These are phyloP conservation scores for Sclerotinia minor DNA, from an alignment of 2,329 filamentous ascomycete species.

Conservation along the genomic window DNA sequence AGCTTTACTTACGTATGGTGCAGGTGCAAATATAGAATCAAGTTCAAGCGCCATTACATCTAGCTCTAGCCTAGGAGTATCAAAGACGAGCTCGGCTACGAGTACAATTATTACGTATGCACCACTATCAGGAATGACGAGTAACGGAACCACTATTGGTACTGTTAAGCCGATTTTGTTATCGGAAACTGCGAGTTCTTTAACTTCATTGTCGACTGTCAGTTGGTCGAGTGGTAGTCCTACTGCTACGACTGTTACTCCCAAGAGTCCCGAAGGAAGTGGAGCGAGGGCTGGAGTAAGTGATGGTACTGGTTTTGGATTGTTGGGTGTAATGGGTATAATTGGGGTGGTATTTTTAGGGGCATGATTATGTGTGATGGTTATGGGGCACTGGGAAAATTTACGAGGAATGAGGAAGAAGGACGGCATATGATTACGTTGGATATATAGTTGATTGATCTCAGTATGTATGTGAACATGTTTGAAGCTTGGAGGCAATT, in stretches of 20 bases:
- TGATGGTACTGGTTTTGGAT: too few species aligned
- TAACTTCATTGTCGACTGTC: not conserved
- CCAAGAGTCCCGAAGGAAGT: not conserved
- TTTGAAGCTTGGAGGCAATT: too few species aligned
- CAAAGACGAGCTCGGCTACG: not conserved
- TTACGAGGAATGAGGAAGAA: not conserved
- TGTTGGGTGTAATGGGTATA: not conserved
- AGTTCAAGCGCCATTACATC: not conserved
- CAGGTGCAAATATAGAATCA: not conserved
- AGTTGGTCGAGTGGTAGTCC: conserved; percentile 5
- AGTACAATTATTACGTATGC: not conserved
- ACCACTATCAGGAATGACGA: not conserved
- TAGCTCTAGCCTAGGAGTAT: not conserved
- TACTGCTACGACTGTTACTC: not conserved
- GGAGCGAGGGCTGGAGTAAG: not conserved
- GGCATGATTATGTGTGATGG: not conserved
- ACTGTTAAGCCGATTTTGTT: not conserved
- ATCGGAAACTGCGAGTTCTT: not conserved
- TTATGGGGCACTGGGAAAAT: not conserved
- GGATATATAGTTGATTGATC: not conserved
- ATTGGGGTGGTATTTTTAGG: not conserved
- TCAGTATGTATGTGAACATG: not conserved
- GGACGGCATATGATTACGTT: not conserved
- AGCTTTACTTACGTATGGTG: conserved; percentile 27
- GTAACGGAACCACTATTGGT: not conserved